Conservation (phyloP, 2,329 filamentous ascomycete genomes). For the Neofusicoccum sp. region DNA sequence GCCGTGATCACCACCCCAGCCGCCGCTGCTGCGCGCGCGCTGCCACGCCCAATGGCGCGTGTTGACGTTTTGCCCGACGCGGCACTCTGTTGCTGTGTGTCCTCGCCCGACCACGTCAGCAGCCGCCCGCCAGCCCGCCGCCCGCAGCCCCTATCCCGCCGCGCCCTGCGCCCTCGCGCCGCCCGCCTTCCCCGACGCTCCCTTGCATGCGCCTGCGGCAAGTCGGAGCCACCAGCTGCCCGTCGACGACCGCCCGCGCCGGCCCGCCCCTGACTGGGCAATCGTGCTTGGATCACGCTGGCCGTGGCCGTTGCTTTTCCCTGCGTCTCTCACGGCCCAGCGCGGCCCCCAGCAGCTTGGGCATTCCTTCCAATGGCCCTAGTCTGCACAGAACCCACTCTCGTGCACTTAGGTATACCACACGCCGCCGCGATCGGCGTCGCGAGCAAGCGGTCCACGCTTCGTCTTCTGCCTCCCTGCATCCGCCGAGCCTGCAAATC, state of each 20-base stretch:
- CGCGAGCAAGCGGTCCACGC: no score
- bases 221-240: slow-evolving; percentile 13
- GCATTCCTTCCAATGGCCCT: no score
- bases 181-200: neutral
- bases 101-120: slow-evolving; percentile 9
- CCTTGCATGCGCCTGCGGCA: slow-evolving; percentile 4
- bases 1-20: neutral
- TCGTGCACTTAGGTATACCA: no score
- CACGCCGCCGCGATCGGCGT: no score
- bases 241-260: neutral
- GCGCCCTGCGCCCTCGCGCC: neutral
- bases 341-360: no score
- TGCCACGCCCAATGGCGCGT: neutral
- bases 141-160: neutral
- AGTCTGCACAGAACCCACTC: no score
- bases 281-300: slow-evolving; percentile 2
- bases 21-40: neutral
- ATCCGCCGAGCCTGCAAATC: no score
- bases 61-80: slow-evolving; percentile 8
- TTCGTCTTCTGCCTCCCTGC: no score
- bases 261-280: slow-evolving; percentile 14
- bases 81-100: slow-evolving; percentile 5
- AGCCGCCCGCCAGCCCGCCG: neutral
- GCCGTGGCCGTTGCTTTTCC: neutral
- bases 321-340: neutral